Base-by-base conservation (phyloP, 1,284 basidiomycete genomes). In the Ceratobasidium sp. region DNA sequence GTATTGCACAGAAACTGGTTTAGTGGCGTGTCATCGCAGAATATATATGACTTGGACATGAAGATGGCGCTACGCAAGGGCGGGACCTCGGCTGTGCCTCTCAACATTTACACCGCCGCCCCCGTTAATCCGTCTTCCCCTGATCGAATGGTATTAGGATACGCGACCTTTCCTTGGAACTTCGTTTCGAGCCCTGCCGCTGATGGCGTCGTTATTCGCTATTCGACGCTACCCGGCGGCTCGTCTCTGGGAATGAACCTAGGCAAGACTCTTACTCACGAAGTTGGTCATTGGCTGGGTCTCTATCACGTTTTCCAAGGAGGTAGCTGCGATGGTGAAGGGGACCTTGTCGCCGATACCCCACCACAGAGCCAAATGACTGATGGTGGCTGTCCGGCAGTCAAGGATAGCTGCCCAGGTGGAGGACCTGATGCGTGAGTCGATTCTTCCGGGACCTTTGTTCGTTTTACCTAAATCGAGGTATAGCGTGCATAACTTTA, bases 301-400 rank as follows among this genome's bases (percentile, higher is more conserved):
- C n/a, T n/a, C n/a, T n/a, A n/a, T n/a, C n/a, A n/a, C 75, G 84
- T 84, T 42, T 56, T 56, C 54, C 34, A 56, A n/a, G 54, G 54
- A 34, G 54, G 29, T 7, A 40, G 35, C 12, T 56, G 54, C 35
- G 32, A 32, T 8, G 54, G 54, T 27, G 35, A 34, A 1, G 54
- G 54, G 29, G 54, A 56, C 32, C 42, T 40, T 27, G 54, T 56
- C 3, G 32, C 38, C 29, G 54, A 56, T 56, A 56, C 54, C n/a
- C 72, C 76, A 38, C 54, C 54, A 3, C 54, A 35, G 13, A 38
- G 42, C 35, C 32, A 38, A 38, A 40, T 38, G 8, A 2, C 54
- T 4, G 54, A 34, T 13, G 38, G 35, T 3, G 54, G 54, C 15
- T 56, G 54, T 27, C 35, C 38, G 1, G 38, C 38, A 27, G 54